These are phyloP conservation scores for Abrus pulchellus DNA, from an alignment of 306 rosid genomes.

Conservation along the genomic window DNA sequence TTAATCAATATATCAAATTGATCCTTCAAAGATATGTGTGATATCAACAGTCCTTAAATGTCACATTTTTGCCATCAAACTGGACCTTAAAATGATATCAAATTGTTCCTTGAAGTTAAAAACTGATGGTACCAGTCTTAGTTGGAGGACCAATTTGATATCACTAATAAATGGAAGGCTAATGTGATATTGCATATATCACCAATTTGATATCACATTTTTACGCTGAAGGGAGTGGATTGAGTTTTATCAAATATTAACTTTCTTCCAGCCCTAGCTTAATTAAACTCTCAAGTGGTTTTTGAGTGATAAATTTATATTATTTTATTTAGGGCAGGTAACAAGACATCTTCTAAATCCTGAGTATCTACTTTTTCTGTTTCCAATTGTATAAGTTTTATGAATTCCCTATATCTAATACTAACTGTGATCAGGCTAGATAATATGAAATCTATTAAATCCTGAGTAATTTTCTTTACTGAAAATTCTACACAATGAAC, in stretches of 20 bases:
- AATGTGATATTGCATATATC: not conserved
- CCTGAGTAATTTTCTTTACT: not conserved
- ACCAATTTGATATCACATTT: not conserved
- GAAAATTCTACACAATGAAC: conserved; percentile 33
- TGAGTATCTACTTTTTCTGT: not conserved
- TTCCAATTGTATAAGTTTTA: not conserved
- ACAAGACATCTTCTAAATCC: not conserved
- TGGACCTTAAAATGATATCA: not conserved
- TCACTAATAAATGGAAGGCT: not conserved
- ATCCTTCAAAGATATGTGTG: not conserved
- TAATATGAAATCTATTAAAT: not conserved
- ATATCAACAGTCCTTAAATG: not conserved
- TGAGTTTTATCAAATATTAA: conserved; percentile 1
- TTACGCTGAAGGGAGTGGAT: not conserved
- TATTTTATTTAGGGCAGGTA: conserved; percentile 5
- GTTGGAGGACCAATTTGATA: conserved; percentile 9
- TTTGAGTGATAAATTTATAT: conserved; percentile 1
- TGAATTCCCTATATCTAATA: not conserved
- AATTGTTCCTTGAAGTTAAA: not conserved
- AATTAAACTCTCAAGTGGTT: not conserved
- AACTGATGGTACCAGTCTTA: not conserved
- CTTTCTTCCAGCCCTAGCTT: not conserved
- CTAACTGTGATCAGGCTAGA: conserved; percentile 25
- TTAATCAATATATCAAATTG: conserved; percentile 7
- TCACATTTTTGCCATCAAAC: not conserved